Conservation (phyloP, 805 yeast species). For the Hanseniaspora valbyensis region DNA sequence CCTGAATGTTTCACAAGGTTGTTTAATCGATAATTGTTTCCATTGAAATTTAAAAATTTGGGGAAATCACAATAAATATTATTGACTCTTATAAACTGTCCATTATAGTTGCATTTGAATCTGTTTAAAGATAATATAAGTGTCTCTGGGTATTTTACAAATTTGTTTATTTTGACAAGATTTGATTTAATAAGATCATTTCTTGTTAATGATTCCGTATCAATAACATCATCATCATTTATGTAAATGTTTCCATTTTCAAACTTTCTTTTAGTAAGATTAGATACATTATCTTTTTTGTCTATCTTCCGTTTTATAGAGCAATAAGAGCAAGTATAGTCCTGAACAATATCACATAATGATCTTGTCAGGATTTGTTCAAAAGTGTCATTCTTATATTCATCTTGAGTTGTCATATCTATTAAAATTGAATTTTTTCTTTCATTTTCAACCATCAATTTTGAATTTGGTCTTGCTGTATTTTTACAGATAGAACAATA, state of each 20-base stretch:
- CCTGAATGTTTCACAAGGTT: constrained; percentile 82
- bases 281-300: not conserved
- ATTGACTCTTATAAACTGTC: constrained; percentile 58
- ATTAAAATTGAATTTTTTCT: not conserved
- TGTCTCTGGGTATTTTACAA: constrained; percentile 57
- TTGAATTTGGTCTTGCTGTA: not conserved
- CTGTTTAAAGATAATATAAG: constrained; percentile 77
- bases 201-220: not conserved
- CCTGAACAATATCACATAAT: constrained; percentile 4
- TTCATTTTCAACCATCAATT: not conserved
- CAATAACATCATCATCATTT: constrained; percentile 40
- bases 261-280: not conserved
- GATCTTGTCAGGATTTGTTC: not conserved
- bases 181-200: constrained; percentile 19
- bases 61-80: constrained; percentile 59
- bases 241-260: not conserved
- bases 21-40: constrained; percentile 40
- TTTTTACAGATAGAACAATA: constrained; percentile 4
- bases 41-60: constrained; percentile 45
- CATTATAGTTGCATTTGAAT: constrained; percentile 51
- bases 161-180: constrained; percentile 52
- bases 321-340: constrained; percentile 8
- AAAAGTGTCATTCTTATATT: not conserved
- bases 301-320: not conserved
- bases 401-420: not conserved